Evolutionary conservation across 495 filamentous ascomycete genomes (phyloP), one percentile per base, ranked within the genome.

Genomic region (Neurospora tetrasperma): DNA sequence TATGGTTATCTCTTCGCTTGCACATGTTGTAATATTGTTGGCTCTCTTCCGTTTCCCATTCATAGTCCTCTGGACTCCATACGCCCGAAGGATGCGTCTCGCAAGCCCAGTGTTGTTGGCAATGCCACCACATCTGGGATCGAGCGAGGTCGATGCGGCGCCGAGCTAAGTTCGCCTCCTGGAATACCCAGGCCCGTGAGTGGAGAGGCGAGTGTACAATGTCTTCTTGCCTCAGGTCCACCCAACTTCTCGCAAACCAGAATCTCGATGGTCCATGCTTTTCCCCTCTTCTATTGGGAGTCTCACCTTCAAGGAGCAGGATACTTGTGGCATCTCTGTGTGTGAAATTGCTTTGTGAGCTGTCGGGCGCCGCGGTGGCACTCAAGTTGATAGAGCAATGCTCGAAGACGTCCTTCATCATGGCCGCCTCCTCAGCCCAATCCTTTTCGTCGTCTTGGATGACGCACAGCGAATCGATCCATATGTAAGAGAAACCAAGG

Each of bases 211-310:
- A 62, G 23, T 27, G 3, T 16, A 14, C 2, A 7, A 62, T 62
- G 14, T 62, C 48, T 0, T 14, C 12, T 7, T 12, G 20, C 48
- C 23, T 62, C 6, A 16, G 2, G 11, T 16, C 11, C 1, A 14
- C 2, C 48, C 48, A 62, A 1, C 12, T 0, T 7, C 0, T 31
- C 12, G 20, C 5, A 1, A 62, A 12, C 20, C 48, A 16, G 2
- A 8, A 31, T 27, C 7, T 62, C 14, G 12, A 8, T 16, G 14
- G 10, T 7, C 3, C 2, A 31, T 5, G 48, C 0, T 4, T 31
- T 7, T 16, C 6, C 23, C 0, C 12, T 3, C 1, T 11, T 2
- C 0, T 7, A 4, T 8, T 31, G 4, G 27, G 0, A 0, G 23
- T 23, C 23, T 23, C 23, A 23, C 23, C 23, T 23, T 62, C 23